phyloP scores from a whole-genome alignment of 495 filamentous ascomycete genomes.

The Aspergillus heteromorphus region DNA sequence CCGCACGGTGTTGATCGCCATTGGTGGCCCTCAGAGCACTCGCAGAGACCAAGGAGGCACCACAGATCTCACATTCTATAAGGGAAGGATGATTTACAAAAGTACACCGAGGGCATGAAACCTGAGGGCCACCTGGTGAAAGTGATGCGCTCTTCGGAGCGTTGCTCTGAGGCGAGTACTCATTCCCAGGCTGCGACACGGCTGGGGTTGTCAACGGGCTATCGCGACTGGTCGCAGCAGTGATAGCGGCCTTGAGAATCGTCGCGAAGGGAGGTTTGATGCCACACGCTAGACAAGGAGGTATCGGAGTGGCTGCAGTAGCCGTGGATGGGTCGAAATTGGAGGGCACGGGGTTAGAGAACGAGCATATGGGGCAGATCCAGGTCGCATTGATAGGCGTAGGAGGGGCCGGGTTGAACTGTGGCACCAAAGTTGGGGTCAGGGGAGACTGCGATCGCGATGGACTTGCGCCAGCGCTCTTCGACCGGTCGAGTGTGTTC shows the following conservation, averaged over 20 bases:
- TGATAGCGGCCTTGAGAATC: conserved; percentile 78
- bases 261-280: conserved; percentile 83
- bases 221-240: conserved; percentile 55
- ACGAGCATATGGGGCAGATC: conserved; percentile 95
- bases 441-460: conserved; percentile 28
- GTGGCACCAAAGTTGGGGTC: conserved; percentile 14
- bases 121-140: conserved; percentile 8
- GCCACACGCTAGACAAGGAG: conserved; percentile 87
- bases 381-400: conserved; percentile 66
- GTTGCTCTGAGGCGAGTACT: conserved; percentile 2
- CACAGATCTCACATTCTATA: conserved; percentile 84
- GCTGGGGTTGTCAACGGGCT: conserved; percentile 17
- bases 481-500: conserved; percentile 33
- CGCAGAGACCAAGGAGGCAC: conserved; percentile 55
- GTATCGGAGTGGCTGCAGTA: conserved; percentile 66
- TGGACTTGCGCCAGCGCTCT: conserved; percentile 31
- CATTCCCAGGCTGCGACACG: conserved; percentile 11
- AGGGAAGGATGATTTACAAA: conserved; percentile 91
- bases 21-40: conserved; percentile 10
- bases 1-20: conserved; percentile 42
- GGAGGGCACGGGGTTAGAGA: conserved; percentile 90
- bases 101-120: conserved; percentile 79
- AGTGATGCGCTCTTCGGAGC: conserved; percentile 3
- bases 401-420: conserved; percentile 19
- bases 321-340: conserved; percentile 84